Base-by-base conservation (phyloP, 2,329 filamentous ascomycete species). In the Verticillium zaregamsianum region DNA sequence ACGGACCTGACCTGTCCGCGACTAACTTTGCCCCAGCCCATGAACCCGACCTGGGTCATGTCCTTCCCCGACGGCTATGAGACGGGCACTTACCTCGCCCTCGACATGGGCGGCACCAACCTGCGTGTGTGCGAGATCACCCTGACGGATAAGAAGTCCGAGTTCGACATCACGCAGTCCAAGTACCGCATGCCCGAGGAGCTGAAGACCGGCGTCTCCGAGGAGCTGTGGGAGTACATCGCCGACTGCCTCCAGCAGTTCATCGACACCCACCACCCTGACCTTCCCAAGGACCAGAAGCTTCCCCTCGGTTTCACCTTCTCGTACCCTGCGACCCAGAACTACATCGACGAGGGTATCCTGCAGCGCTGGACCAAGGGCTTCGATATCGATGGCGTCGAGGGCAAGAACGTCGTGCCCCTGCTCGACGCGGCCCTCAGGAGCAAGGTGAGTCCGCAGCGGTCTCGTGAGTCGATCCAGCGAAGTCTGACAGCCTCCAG, bases 1-100 rank as follows among this genome's bases (percentile, higher is more conserved):
- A 49, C 3, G 12, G 45, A 3, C 9, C 3, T 5, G 20, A 7
- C 45, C 35, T 4, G 17, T 12, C 9, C 45, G n/a, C n/a, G 8
- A 23, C 45, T 12, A 20, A 28, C 20, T n/a, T 8, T 49, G 31
- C 9, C 12, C n/a, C 68, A 96, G 92, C 93, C 94, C 63, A 97
- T 98, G 94, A 97, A 97, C 79, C 91, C 94, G 63, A 96, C 93
- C 61, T 97, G 94, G 94, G 93, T 96, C 66, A 93, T 96, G 87
- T 86, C 86, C 56, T 92, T 92, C 75, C 94, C 94, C 25, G 90
- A 90, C 72, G 94, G 94, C 66, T 77, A 93, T 67, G 94, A 97
- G 77, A 91, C 88, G 9, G 94, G 94, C 64, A 95, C 90, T 15
- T 97, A 88, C 75, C 82, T 98, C 45, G 93, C 94, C 61, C 83